phyloP scores from a whole-genome alignment of 2,329 filamentous ascomycete species.

The Metarhizium robertsii region DNA sequence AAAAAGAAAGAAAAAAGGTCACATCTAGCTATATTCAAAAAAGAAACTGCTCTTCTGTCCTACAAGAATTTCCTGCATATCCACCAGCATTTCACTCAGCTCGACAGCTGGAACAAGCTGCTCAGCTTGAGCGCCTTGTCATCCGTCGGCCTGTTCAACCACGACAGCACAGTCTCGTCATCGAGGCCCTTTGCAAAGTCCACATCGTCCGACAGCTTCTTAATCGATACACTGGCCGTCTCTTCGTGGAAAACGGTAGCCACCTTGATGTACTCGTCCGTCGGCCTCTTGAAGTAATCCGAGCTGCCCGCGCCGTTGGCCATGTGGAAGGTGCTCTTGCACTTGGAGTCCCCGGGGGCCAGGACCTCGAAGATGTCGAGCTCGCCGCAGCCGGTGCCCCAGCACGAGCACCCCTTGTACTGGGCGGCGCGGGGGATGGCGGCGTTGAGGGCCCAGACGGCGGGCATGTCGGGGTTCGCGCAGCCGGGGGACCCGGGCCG shows the following conservation, averaged over 20 bases:
- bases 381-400: conserved; percentile 60
- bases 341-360: conserved; percentile 50
- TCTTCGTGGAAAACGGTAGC: conserved; percentile 51
- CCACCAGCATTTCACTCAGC: not conserved
- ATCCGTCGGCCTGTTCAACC: conserved; percentile 16
- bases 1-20: not conserved
- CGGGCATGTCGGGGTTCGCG: conserved; percentile 57
- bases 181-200: conserved; percentile 31
- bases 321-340: conserved; percentile 63
- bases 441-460: conserved; percentile 68
- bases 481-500: conserved; percentile 12
- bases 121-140: conserved; percentile 6
- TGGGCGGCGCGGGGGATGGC: conserved; percentile 61
- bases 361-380: conserved; percentile 69
- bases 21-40: not conserved
- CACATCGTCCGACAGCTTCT: conserved; percentile 30
- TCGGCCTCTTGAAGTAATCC: conserved; percentile 63
- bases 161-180: conserved; percentile 26
- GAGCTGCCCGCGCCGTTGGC: conserved; percentile 55
- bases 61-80: not conserved
- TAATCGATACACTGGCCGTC: conserved; percentile 45
- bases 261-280: conserved; percentile 48
- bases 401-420: conserved; percentile 66
- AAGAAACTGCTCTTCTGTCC: not conserved
- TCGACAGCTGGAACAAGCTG: conserved; percentile 14